phyloP scores from a whole-genome alignment of 805 yeast genomes.

The Teunomyces stri region DNA sequence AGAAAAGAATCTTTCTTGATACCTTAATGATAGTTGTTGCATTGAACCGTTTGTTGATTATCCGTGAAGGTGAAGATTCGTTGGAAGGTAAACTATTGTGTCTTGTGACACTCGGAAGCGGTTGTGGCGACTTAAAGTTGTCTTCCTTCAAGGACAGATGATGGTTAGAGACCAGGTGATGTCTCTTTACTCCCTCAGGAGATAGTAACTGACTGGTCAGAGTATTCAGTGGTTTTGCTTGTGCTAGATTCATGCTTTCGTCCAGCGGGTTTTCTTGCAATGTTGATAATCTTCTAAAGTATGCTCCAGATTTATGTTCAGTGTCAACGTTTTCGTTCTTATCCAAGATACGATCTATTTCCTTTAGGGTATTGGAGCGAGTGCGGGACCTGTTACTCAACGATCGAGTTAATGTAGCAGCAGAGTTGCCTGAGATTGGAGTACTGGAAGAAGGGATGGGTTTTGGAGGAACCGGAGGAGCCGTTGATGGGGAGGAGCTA shows the following conservation, averaged over 20 bases:
- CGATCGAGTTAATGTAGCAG: slow-evolving; percentile 10
- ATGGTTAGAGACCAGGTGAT: slow-evolving; percentile 6
- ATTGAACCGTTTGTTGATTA: slow-evolving; percentile 6
- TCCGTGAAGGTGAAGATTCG: slow-evolving; percentile 11
- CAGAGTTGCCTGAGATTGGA: slow-evolving; percentile 7
- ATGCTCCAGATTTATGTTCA: slow-evolving; percentile 57
- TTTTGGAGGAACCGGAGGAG: neutral
- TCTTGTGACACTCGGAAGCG: neutral
- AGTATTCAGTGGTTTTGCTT: neutral
- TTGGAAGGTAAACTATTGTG: slow-evolving; percentile 8
- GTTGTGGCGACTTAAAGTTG: neutral
- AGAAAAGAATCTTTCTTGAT: slow-evolving; percentile 59
- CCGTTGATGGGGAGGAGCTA: slow-evolving; percentile 3
- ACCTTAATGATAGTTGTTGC: slow-evolving; percentile 35
- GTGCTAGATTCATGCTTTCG: slow-evolving; percentile 11
- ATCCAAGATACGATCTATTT: slow-evolving; percentile 34
- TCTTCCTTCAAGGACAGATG: neutral
- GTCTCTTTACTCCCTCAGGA: slow-evolving; percentile 4
- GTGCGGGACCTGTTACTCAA: slow-evolving; percentile 19
- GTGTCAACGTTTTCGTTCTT: slow-evolving; percentile 38
- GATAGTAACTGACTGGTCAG: neutral
- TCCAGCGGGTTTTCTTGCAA: slow-evolving; percentile 50
- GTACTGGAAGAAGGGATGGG: slow-evolving; percentile 1
- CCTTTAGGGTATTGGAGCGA: slow-evolving; percentile 36
- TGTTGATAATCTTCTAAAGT: slow-evolving; percentile 63